Evolutionary conservation across 495 filamentous ascomycete genomes (phyloP), one percentile per base, ranked within the genome.

Genomic region (Daldinia decipiens): DNA sequence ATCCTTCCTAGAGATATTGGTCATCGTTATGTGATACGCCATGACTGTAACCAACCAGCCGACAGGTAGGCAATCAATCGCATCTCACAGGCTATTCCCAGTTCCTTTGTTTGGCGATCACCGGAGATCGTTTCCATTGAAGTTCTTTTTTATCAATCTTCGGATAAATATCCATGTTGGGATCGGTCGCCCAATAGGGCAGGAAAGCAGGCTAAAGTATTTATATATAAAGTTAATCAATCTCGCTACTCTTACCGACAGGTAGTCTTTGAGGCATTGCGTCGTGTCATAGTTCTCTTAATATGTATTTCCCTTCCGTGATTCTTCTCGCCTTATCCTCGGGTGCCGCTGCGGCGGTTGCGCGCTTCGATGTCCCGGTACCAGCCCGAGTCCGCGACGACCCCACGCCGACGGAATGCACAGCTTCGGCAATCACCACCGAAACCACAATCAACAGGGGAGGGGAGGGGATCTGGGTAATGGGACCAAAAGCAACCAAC

Each of bases 391-490:
- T 67, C 45, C 67, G 62, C 29, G 53, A 59, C 15, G 51, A 65
- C 1, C 62, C 71, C 11, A 63, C 66, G 13, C 57, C 71, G 45
- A 74, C 71, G 21, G 19, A 56, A 15, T 74, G 71, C 36, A 67
- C 71, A 15, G 66, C 71, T 21, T 54, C 67, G 13, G 62, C 67
- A 7, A 67, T 74, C 19, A 52, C 58, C 9, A 74, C 71, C 29
- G 59, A 17, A 15, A 74, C 60, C 8, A 74, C 71, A 26, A 70
- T 70, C 19, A 74, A 74, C 21, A 45, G 71, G 11, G 71, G 67
- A 19, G 57, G 59, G 4, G 71, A 74, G n/a, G 71, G 71, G 1
- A 74, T 74, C 24, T 74, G 71, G 71, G 66, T 67, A 15, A 45
- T 74, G 5, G 58, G 62, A 12, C n/a, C 62, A n/a, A 67, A 61